phyloP scores from a whole-genome alignment of 768 basidiomycete species.

The Termitomyces sp. region DNA sequence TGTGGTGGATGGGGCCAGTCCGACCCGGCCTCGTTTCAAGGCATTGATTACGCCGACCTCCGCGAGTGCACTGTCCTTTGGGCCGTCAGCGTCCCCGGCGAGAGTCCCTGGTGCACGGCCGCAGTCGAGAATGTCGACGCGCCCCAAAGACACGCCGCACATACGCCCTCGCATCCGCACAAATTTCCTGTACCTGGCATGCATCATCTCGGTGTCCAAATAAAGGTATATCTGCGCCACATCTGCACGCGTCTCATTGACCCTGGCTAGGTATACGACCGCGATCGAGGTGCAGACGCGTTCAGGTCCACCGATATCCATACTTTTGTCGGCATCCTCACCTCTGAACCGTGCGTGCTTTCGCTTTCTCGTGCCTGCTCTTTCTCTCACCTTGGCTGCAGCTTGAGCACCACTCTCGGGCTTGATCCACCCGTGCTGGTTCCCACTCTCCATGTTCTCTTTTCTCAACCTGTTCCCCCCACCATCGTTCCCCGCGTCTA shows the following conservation, averaged over 20 bases:
- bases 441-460: conserved; percentile 69
- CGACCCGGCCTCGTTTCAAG: conserved; percentile 18
- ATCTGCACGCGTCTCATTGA: neutral
- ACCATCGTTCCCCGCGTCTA: conserved; percentile 35
- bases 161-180: conserved; percentile 32
- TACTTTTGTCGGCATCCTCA: conserved; percentile 71
- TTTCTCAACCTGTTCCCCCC: conserved; percentile 33
- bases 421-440: conserved; percentile 31
- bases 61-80: conserved; percentile 61
- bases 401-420: conserved; percentile 37
- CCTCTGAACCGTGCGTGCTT: conserved; percentile 53
- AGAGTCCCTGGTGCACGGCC: conserved; percentile 49
- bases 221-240: conserved; percentile 45
- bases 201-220: conserved; percentile 63
- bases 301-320: conserved; percentile 58
- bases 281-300: conserved; percentile 28
- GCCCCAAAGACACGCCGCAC: neutral
- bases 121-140: conserved; percentile 4
- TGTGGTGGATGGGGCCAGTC: conserved; percentile 77
- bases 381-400: conserved; percentile 14
- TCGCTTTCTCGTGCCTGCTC: neutral
- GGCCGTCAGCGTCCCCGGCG: conserved; percentile 71
- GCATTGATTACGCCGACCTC: conserved; percentile 45
- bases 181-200: conserved; percentile 57
- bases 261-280: conserved; percentile 51